These are phyloP conservation scores for Penicillium occitanis DNA, from an alignment of 2,329 filamentous ascomycete genomes.

Conservation along the genomic window DNA sequence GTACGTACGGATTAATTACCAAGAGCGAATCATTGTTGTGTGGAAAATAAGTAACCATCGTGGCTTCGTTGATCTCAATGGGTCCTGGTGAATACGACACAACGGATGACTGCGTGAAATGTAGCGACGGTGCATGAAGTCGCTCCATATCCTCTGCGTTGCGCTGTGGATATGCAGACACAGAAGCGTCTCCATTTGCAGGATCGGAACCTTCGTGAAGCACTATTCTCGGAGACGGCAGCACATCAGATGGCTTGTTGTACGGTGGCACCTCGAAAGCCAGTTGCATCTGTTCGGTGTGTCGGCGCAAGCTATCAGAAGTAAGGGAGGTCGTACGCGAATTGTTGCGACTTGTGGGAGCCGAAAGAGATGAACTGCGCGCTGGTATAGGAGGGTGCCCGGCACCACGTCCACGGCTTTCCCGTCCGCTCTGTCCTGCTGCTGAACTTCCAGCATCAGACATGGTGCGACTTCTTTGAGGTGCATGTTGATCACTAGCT, in stretches of 20 bases:
- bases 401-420: constrained; percentile 31
- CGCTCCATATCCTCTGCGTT: constrained; percentile 40
- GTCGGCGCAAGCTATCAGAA: constrained; percentile 42
- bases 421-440: constrained; percentile 23
- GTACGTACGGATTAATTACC: constrained; percentile 57
- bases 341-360: constrained; percentile 46
- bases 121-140: constrained; percentile 49
- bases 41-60: constrained; percentile 59
- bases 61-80: constrained; percentile 62
- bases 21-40: constrained; percentile 64
- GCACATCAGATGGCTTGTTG: constrained; percentile 25
- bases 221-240: constrained; percentile 27
- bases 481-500: constrained; percentile 12
- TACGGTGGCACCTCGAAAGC: constrained; percentile 26
- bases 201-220: constrained; percentile 21
- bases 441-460: constrained; percentile 40
- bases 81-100: constrained; percentile 51
- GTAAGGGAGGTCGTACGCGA: constrained; percentile 48
- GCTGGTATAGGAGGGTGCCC: constrained; percentile 39
- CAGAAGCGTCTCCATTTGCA: constrained; percentile 31
- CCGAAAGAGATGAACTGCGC: constrained; percentile 48
- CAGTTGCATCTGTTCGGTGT: constrained; percentile 33
- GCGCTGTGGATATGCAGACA: constrained; percentile 37
- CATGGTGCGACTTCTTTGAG: constrained; percentile 37
- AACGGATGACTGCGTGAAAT: constrained; percentile 50